phyloP scores from a whole-genome alignment of 768 basidiomycete genomes.

The Serendipita indica region DNA sequence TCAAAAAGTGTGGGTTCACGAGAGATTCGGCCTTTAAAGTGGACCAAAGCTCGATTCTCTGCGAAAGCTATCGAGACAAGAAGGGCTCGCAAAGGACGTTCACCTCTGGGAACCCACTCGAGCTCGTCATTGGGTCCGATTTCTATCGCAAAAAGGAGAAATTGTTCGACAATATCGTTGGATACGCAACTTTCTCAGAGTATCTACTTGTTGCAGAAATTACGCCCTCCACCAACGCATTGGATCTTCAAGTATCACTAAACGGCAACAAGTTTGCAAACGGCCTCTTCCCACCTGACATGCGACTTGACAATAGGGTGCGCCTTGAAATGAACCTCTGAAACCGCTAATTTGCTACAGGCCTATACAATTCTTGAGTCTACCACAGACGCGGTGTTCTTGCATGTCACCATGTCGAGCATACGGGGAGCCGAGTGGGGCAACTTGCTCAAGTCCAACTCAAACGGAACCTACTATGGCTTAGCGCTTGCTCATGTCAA shows the following conservation, averaged over 20 bases:
- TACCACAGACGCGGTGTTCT: slow-evolving; percentile 79
- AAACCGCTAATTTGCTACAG: slow-evolving; percentile 24
- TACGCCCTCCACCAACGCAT: slow-evolving; percentile 35
- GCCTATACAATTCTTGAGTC: slow-evolving; percentile 94
- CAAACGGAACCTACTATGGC: slow-evolving; percentile 94
- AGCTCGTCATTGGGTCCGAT: slow-evolving; percentile 61
- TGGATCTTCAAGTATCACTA: slow-evolving; percentile 83
- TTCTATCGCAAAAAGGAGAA: slow-evolving; percentile 59
- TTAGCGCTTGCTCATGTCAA: slow-evolving; percentile 79
- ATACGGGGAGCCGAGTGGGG: slow-evolving; percentile 67
- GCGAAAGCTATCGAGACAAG: slow-evolving; percentile 78
- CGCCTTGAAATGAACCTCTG: background rate
- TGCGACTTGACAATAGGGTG: slow-evolving; percentile 83
- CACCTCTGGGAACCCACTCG: slow-evolving; percentile 43
- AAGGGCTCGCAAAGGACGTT: slow-evolving; percentile 58
- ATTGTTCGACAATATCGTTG: slow-evolving; percentile 78
- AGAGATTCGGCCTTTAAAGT: slow-evolving; percentile 61
- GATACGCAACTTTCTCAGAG: slow-evolving; percentile 94
- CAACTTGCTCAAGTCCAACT: slow-evolving; percentile 88
- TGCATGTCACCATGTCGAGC: slow-evolving; percentile 89
- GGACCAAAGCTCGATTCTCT: slow-evolving; percentile 79
- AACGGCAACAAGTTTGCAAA: slow-evolving; percentile 76
- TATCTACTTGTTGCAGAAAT: slow-evolving; percentile 94
- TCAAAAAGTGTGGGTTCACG: slow-evolving; percentile 85
- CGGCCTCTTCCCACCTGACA: slow-evolving; percentile 78